These are phyloP conservation scores for Botrytis pseudocinerea DNA, from an alignment of 2,329 filamentous ascomycete species.

Conservation along the genomic window DNA sequence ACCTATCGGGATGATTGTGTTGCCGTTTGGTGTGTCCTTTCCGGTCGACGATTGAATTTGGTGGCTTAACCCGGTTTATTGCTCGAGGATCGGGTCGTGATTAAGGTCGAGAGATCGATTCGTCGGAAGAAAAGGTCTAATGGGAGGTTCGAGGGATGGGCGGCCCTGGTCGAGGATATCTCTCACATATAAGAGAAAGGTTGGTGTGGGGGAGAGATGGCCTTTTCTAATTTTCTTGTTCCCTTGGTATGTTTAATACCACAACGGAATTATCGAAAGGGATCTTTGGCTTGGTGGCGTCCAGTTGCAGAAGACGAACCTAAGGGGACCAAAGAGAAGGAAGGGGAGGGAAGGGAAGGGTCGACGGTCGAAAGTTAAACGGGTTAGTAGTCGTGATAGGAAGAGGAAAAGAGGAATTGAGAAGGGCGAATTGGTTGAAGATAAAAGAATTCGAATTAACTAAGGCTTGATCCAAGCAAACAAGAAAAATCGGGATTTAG, in stretches of 20 bases:
- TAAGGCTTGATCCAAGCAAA: constrained; percentile 22
- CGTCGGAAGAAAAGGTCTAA: not conserved
- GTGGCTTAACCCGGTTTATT: constrained; percentile 3
- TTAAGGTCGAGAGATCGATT: constrained; percentile 13
- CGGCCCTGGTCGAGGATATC: constrained; percentile 15
- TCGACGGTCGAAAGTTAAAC: constrained; percentile 3
- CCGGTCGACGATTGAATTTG: not conserved
- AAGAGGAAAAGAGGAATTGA: not conserved
- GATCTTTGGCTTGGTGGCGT: constrained; percentile 5
- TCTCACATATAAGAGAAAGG: constrained; percentile 11
- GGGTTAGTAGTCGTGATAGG: not conserved
- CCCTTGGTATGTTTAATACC: not conserved
- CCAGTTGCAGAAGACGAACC: constrained; percentile 10
- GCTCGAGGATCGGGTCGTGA: constrained; percentile 6
- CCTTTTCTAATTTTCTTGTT: constrained; percentile 3
- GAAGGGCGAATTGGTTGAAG: constrained; percentile 11
- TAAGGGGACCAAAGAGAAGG: not conserved
- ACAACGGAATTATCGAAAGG: not conserved
- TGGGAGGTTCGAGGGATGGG: constrained; percentile 5
- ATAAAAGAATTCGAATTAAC: constrained; percentile 19
- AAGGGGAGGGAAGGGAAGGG: not conserved
- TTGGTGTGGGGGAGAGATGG: not conserved
- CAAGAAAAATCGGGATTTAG: constrained; percentile 11
- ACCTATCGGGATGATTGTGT: not conserved
- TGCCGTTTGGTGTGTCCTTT: not conserved